These are phyloP conservation scores for Beauveria pseudobassiana DNA, from an alignment of 2,329 filamentous ascomycete genomes.

Conservation along the genomic window DNA sequence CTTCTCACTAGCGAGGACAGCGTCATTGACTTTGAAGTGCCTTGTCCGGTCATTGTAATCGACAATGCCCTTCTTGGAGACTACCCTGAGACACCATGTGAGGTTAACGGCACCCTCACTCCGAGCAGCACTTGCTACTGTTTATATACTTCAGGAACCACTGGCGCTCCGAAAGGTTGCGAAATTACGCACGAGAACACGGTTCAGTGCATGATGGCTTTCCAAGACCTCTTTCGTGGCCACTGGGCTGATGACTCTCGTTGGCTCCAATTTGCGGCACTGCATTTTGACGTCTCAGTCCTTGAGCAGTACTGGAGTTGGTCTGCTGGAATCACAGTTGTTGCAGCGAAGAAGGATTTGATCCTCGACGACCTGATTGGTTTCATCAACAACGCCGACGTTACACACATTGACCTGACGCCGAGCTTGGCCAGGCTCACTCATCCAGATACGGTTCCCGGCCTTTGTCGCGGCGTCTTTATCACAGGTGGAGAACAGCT, in stretches of 20 bases:
- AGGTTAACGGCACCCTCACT: constrained; percentile 16
- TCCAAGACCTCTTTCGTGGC: constrained; percentile 66
- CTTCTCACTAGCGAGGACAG: constrained; percentile 47
- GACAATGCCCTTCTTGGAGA: constrained; percentile 24
- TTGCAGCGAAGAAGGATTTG: constrained; percentile 73
- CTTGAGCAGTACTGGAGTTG: constrained; percentile 95
- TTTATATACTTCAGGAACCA: constrained; percentile 82
- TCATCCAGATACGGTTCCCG: constrained; percentile 73
- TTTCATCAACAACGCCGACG: constrained; percentile 61
- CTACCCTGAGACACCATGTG: constrained; percentile 13
- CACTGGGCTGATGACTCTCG: constrained; percentile 68
- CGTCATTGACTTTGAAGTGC: constrained; percentile 25
- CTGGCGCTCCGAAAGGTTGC: constrained; percentile 79
- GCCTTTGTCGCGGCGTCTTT: constrained; percentile 74
- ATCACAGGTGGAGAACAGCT: constrained; percentile 88
- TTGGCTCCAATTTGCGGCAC: constrained; percentile 89
- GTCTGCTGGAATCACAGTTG: constrained; percentile 80
- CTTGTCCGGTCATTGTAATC: constrained; percentile 26
- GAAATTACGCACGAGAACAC: constrained; percentile 83
- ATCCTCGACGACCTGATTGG: constrained; percentile 76
- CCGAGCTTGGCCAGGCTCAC: constrained; percentile 76
- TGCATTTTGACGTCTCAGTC: constrained; percentile 91
- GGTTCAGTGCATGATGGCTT: constrained; percentile 83
- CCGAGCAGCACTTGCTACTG: constrained; percentile 65
- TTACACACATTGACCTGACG: constrained; percentile 89